phyloP scores from a whole-genome alignment of 2,329 filamentous ascomycete genomes.

The Pezicula neosporulosa region DNA sequence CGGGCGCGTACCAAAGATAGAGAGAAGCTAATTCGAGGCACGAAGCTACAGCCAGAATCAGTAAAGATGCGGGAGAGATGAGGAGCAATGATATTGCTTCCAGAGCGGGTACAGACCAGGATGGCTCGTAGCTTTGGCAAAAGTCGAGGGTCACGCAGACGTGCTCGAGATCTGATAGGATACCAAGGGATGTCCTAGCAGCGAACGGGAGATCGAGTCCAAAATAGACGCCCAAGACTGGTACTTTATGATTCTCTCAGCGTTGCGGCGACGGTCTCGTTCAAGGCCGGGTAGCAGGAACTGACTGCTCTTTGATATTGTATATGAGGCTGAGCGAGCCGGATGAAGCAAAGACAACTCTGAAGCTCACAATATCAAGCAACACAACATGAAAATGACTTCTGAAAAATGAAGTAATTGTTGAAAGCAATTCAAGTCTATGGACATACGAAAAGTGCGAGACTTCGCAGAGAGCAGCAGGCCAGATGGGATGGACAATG shows the following conservation, averaged over 20 bases:
- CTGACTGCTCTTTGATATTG: slow-evolving; percentile 2
- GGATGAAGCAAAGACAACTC: background rate
- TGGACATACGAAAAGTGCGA: too few relatives aligned
- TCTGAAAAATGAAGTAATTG: too few relatives aligned
- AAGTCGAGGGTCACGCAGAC: slow-evolving; percentile 9
- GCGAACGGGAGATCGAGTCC: slow-evolving; percentile 12
- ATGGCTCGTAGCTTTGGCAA: slow-evolving; percentile 10
- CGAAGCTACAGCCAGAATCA: slow-evolving; percentile 21
- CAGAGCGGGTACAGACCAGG: slow-evolving; percentile 13
- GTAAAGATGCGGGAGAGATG: slow-evolving; percentile 18
- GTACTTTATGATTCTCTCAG: slow-evolving; percentile 9
- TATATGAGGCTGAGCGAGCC: background rate
- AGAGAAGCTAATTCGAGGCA: slow-evolving; percentile 23
- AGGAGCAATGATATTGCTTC: slow-evolving; percentile 19
- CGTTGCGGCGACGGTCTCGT: slow-evolving; percentile 3
- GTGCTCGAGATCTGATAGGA: slow-evolving; percentile 15
- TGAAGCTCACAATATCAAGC: background rate
- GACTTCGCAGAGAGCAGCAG: background rate
- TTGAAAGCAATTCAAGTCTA: too few relatives aligned
- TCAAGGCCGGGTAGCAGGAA: background rate
- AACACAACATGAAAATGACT: too few relatives aligned
- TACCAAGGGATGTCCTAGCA: slow-evolving; percentile 10
- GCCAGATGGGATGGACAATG: slow-evolving; percentile 1
- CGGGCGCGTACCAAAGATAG: slow-evolving; percentile 21
- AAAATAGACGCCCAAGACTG: slow-evolving; percentile 25